A percentile compares a stretch with the other conserved stretches of the same genome.
Evolutionary conservation across 805 yeast genomes (phyloP).

Genomic region (Wickerhamomyces xylosicus): DNA sequence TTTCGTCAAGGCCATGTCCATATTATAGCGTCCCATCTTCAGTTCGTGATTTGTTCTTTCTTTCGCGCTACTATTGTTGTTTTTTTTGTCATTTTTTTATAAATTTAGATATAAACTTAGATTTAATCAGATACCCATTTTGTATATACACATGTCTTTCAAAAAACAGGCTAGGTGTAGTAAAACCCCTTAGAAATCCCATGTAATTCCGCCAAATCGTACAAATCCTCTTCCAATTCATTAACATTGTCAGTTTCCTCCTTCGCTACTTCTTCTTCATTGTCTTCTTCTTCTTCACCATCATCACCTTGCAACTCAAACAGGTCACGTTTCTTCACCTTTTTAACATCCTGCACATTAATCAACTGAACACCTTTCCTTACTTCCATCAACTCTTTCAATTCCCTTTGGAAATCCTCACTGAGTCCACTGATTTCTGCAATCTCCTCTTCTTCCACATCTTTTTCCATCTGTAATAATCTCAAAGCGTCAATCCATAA

Average conservation of each 20-base stretch:
- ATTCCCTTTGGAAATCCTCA: slow-evolving; percentile 32
- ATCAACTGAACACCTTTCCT: slow-evolving; percentile 41
- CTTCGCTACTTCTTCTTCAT: background rate
- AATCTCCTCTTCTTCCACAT: too few relatives aligned
- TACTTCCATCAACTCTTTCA: slow-evolving; percentile 31
- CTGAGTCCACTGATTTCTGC: too few relatives aligned
- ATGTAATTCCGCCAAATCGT: background rate
- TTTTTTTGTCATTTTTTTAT: too few relatives aligned
- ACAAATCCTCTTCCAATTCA: background rate
- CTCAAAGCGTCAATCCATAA: slow-evolving; percentile 77
- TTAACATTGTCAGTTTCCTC: background rate
- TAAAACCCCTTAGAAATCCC: background rate
- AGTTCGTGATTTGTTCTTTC: too few relatives aligned
- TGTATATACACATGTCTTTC: too few relatives aligned
- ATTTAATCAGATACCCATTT: too few relatives aligned
- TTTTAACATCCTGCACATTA: slow-evolving; percentile 14
- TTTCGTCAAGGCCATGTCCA: too few relatives aligned
- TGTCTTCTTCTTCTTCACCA: background rate
- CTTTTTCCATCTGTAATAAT: slow-evolving; percentile 30
- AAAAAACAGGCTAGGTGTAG: background rate
- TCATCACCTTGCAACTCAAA: slow-evolving; percentile 25
- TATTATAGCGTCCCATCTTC: too few relatives aligned
- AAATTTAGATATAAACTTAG: too few relatives aligned
- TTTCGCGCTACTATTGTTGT: too few relatives aligned
- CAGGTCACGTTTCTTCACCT: slow-evolving; percentile 39